Base-by-base conservation (phyloP, 768 basidiomycete species). In the Amylocystis lapponica region DNA sequence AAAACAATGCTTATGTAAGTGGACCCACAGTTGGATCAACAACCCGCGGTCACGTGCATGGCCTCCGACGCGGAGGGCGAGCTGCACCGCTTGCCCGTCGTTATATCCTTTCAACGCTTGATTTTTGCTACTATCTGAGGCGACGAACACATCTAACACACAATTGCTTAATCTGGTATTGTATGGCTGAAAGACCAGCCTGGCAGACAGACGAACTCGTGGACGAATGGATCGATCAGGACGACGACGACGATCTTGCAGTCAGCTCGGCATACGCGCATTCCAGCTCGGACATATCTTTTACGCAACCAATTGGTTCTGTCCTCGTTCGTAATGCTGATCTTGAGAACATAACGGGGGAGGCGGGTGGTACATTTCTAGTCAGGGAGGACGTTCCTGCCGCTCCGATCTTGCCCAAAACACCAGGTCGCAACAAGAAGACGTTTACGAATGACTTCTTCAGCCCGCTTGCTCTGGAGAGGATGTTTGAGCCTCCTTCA, bases 401-500 rank as follows among this genome's bases (percentile, higher is more conserved):
- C 33, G 67, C 63, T 5, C 76, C 78, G 0, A 55, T 85, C 32
- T 60, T 84, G 14, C 79, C 80, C 38, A 81, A 78, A 56, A 84
- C 84, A 9, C 83, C 84, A 8, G 81, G 77, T 19, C 67, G 68
- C 32, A 65, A 70, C 47, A 79, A 79, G 59, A 82, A 79, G 47
- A 66, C 69, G n/a, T 54, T 67, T 29, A 74, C 81, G 35, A 90
- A 86, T 64, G 81, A 86, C 63, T 79, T 97, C 58, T 97, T 97
- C 68, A 89, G 83, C 43, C 90, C 91, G 0, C 61, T 92, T 41
- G 82, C 84, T 20, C 71, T 96, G 8, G 92, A 96, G 64, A 76
- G 75, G 43, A 91, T 96, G 88, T 96, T 95, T 52, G 87, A 94
- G 48, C 93, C 93, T 7, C 93, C 93, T 1, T 88, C 90, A 6